Base-by-base conservation (phyloP, 2,329 filamentous ascomycete genomes). In the Xylariaceae sp. region DNA sequence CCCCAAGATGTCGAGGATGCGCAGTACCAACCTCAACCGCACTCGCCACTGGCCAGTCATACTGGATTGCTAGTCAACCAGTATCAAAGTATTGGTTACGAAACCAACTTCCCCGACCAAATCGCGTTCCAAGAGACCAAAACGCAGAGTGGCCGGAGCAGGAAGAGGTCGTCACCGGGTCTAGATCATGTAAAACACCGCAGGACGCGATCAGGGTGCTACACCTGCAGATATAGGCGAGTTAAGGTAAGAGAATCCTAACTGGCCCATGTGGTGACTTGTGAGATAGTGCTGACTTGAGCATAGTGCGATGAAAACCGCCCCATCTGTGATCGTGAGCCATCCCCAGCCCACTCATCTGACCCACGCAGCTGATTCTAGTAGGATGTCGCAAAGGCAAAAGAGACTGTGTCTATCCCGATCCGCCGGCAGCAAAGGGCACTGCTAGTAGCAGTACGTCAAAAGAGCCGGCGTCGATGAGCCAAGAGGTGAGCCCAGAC, bases 151-250 rank as follows among this genome's bases (percentile, higher is more conserved):
- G 62, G 48, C 49, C 62, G 79, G 62, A 73, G 70, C 57, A 74
- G 80, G 47, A 75, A 79, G 53, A 82, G 81, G 60, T 80, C 79
- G 1, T 65, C 72, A 9, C 68, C 74, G 2, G 77, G 76, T 2
- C 58, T 75, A 45, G 88, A 95, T 57, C 86, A 88, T 66, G 87
- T 95, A 62, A 97, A 97, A 72, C 92, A 97, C 70, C 87, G 92
- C 57, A 84, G 94, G 62, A 97, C 94, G 41, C 81, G 94, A 63
- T 96, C 91, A 59, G 94, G 94, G 26, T 99, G 94, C 73, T 96
- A 79, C 61, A 97, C 92, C 44, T 99, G 94, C 71, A 83, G 94
- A 55, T 86, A 86, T 64, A 83, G 94, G 61, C 83, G 94, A 70
- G 92, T 97, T 48, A 97, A 87, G 78, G 84, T 85, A 74, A 60